Evolutionary conservation across 1,284 basidiomycete genomes (phyloP), one percentile per base, ranked within the genome.

Genomic region (Rhodotorula sp.): DNA sequence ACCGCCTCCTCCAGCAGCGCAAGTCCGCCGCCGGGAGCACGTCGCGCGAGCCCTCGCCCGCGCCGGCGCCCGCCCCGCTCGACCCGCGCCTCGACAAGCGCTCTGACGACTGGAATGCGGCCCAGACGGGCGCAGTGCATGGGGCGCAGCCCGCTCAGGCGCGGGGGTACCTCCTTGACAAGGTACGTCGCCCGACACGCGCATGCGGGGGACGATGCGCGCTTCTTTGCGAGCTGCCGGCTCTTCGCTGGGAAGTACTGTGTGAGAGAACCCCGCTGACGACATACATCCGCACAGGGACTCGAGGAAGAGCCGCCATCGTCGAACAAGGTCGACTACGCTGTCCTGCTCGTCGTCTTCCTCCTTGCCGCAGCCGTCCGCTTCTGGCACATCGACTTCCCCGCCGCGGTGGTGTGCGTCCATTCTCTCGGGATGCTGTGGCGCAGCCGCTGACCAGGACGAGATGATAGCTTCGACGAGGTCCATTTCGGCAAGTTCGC

Each of bases 331-430:
- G 59, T 57, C 58, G 76, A 77, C 53, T 64, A 72, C 54, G 46
- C 64, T n/a, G 68, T 78, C 39, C 66, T 78, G 21, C 41, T 64
- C 25, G 44, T 64, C 58, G 70, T 79, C 37, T 66, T 72, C 32
- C 25, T 75, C 57, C 48, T 75, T 29, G 73, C 75, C 17, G 79
- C 78, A 80, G 86, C 87, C 32, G 82, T 95, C 67, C 88, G 94
- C 61, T 96, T 97, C 84, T 94, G 91, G 85, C 91, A 93, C 84
- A 94, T 97, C 82, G 91, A 90, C 81, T 89, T 93, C 81, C 94
- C 94, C 54, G 90, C 93, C 83, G 89, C 93, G 84, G 94, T 97
- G 74, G 95, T 97, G 92, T 94, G 81, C 81, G 92, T 86, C 46
- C 19, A 7, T 2, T 32, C 39, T 17, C 21, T 39, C 22, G 15